Evolutionary conservation across 176 grass and related monocot genomes (phyloP), one percentile per base, ranked within the genome.

Genomic region (Rhynchospora breviuscula): DNA sequence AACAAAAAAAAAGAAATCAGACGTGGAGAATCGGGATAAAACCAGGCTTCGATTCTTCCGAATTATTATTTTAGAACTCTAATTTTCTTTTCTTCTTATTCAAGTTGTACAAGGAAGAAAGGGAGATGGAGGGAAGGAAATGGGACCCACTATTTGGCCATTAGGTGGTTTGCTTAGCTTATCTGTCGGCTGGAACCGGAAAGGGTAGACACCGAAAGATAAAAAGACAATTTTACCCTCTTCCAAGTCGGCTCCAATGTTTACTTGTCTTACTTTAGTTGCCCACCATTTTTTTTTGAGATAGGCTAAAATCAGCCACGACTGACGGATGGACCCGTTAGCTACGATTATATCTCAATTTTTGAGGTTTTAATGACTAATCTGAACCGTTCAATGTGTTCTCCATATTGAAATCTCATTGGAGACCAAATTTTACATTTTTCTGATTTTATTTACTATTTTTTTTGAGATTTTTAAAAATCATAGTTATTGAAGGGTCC

Each of bases 141-240:
- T 69, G 66, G 66, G 66, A 44, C 66, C 66, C 66, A 33, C 21
- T 21, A 61, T 57, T 12, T 22, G 25, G 0, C 1, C n/a, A 8
- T 52, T 52, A 54, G 72, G 72, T 76, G 22, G 70, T 51, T 74
- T 22, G 70, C 70, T 54, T 54, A 77, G 70, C 70, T 54, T 54
- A 77, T 77, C 21, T 29, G 47, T 77, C 73, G 49, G 12, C 23
- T 31, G 13, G 49, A 52, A 62, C 17, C 57, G n/a, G 2, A 48
- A 56, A 54, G 25, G 17, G 21, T 4, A 40, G 35, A 40, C 2
- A 4, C 35, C 2, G 3, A 71, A 71, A 74, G 22, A n/a, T 15
- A 4, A 56, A 76, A 76, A 31, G 73, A 77, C 73, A 56, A 77
- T 29, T 77, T 17, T 77, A 77, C 47, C 73, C 47, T 56, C 35